Evolutionary conservation across 441 rosid genomes (phyloP).

Genomic region (Aleurites moluccanus): DNA sequence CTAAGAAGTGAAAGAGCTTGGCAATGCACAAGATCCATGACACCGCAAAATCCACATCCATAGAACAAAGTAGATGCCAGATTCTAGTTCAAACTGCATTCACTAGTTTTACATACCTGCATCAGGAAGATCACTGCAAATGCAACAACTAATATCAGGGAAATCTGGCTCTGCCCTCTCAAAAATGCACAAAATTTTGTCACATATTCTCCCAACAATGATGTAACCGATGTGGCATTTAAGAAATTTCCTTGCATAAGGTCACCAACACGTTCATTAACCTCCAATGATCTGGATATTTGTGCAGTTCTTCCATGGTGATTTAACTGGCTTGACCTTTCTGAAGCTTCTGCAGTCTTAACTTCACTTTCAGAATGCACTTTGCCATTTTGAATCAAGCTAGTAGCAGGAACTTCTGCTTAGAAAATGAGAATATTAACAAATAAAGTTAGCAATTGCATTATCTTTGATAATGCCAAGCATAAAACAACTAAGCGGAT

Average conservation of each 20-base stretch:
- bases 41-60: too few relatives aligned
- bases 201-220: slow-evolving; percentile 37
- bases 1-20: too few relatives aligned
- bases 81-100: too few relatives aligned
- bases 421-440: slow-evolving; percentile 27
- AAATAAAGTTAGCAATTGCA: slow-evolving; percentile 17
- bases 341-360: slow-evolving; percentile 29
- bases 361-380: slow-evolving; percentile 24
- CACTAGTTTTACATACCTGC: slow-evolving; percentile 55
- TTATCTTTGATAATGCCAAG: neutral
- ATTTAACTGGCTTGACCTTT: slow-evolving; percentile 35
- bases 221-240: slow-evolving; percentile 24
- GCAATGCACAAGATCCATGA: neutral
- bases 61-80: too few relatives aligned
- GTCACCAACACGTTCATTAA: slow-evolving; percentile 24
- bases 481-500: slow-evolving; percentile 1
- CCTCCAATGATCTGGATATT: slow-evolving; percentile 31
- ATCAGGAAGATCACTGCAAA: slow-evolving; percentile 76
- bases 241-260: slow-evolving; percentile 35
- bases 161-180: slow-evolving; percentile 54
- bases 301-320: slow-evolving; percentile 25
- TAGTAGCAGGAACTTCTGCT: slow-evolving; percentile 32
- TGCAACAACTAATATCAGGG: slow-evolving; percentile 57
- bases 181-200: slow-evolving; percentile 43
- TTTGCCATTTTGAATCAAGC: slow-evolving; percentile 32